Conservation (phyloP, 768 basidiomycete genomes). For the Terana coerulea region DNA sequence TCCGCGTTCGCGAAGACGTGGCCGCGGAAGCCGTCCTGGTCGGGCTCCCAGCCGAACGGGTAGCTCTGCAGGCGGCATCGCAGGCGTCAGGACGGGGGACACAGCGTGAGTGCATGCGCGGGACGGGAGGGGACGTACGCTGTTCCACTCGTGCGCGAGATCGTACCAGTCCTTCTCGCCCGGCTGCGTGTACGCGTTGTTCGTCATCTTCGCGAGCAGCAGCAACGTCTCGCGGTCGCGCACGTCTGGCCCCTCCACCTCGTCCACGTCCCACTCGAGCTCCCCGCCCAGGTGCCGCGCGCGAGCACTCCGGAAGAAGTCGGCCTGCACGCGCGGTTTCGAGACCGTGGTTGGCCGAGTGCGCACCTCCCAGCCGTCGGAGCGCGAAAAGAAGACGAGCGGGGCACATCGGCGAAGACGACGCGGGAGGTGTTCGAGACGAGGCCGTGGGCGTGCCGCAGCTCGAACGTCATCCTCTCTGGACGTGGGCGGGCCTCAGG, state of each 20-base stretch:
- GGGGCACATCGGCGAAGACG: conserved; percentile 52
- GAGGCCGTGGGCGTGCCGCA: conserved; percentile 63
- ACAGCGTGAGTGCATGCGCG: not conserved
- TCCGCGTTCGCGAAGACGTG: conserved; percentile 85
- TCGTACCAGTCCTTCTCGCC: conserved; percentile 66
- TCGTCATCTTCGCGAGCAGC: conserved; percentile 84
- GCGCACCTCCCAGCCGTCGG: conserved; percentile 38
- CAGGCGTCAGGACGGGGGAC: not conserved
- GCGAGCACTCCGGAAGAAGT: conserved; percentile 29
- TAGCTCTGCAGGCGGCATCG: conserved; percentile 40
- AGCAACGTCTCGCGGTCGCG: conserved; percentile 67
- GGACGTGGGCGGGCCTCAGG: conserved; percentile 16
- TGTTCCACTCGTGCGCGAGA: conserved; percentile 58
- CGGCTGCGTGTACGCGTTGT: conserved; percentile 68
- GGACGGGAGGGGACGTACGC: conserved; percentile 32
- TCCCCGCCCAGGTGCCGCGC: conserved; percentile 33
- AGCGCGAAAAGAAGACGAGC: conserved; percentile 23
- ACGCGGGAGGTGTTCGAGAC: conserved; percentile 46
- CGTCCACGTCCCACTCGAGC: conserved; percentile 59
- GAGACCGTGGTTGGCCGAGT: conserved; percentile 38
- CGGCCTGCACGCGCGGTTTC: conserved; percentile 40
- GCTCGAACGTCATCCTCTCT: conserved; percentile 46
- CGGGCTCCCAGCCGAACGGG: conserved; percentile 88
- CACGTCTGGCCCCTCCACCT: conserved; percentile 69
- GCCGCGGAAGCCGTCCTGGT: conserved; percentile 87